Evolutionary conservation across 2,329 filamentous ascomycete species (phyloP), one percentile per base, ranked within the genome.

Genomic region (Diaporthe batatas): DNA sequence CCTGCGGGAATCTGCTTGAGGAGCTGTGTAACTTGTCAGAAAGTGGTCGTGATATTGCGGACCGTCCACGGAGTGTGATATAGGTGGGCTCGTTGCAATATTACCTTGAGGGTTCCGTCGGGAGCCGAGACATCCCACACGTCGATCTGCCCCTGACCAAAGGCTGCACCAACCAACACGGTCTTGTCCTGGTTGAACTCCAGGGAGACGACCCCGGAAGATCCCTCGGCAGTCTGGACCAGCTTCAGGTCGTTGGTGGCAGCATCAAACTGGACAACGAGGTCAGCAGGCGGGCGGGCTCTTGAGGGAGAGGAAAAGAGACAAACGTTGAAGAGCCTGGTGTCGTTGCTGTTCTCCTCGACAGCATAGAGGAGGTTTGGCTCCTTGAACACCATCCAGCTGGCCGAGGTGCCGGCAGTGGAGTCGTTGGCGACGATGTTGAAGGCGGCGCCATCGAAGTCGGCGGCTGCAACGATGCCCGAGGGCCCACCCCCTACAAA

Each of bases 181-280:
- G 81, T 85, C 76, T 81, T 77, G 73, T 86, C 82, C 67, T 77
- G 70, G 79, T 83, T 86, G 79, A 88, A 85, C 59, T 81, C 85
- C 32, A 88, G 82, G 74, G 84, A 84, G 42, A 88, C 87, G 12
- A 86, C 83, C 57, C 86, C 86, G 0, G 74, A 53, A 53, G 84
- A 84, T 51, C 82, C 84, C 6, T 77, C 80, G 68, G 75, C 77
- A 23, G 79, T 75, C 3, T 80, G 76, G 49, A 79, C 76, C 14
- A 77, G 76, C 36, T 76, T 72, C 21, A 84, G 77, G 49, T 77
- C 77, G 74, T 80, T 80, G 53, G 76, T 76, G 47, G 75, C 74
- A 6, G 78, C 74, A 73, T 85, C 80, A 42, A 86, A 79, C 77
- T 79, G 36, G 25, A 16, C 14, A 21, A 32, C 2, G 18, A 6